A percentile compares a stretch with the other conserved stretches of the same genome.
Conservation (phyloP, 1,284 basidiomycete genomes). For the Ustilago curta region DNA sequence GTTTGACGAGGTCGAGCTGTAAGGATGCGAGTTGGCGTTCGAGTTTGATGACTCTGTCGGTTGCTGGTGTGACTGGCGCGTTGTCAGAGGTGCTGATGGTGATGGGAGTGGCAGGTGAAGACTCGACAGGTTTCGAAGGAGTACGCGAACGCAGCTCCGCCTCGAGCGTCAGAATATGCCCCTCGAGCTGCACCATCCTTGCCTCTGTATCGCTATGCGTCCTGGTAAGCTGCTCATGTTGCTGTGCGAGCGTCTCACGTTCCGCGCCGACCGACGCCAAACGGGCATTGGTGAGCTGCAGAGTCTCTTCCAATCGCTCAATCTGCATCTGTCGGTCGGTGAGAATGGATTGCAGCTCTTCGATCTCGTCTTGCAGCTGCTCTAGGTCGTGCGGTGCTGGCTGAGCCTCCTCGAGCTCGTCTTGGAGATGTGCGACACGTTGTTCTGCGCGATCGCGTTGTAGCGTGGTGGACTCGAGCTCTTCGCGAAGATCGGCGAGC, state of each 20-base stretch:
- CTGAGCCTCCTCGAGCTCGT: conserved; percentile 12
- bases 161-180: conserved; percentile 22
- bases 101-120: neutral
- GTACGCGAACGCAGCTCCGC: conserved; percentile 9
- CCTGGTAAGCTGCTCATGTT: neutral
- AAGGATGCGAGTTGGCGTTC: conserved; percentile 15
- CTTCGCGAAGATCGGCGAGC: conserved; percentile 24
- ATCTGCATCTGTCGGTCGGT: conserved; percentile 11
- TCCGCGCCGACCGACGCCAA: conserved; percentile 9
- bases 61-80: neutral
- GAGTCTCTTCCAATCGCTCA: conserved; percentile 27
- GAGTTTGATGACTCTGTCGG: neutral
- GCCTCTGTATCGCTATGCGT: neutral
- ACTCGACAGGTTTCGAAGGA: neutral
- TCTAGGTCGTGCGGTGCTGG: neutral
- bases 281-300: conserved; percentile 14
- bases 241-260: conserved; percentile 1
- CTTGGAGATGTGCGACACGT: conserved; percentile 8
- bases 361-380: conserved; percentile 14
- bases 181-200: conserved; percentile 5
- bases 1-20: conserved; percentile 43
- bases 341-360: neutral
- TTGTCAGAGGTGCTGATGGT: neutral
- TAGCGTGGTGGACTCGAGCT: conserved; percentile 4
- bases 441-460: conserved; percentile 8